Base-by-base conservation (phyloP, 345 rosid genomes). In the Murraya paniculata region DNA sequence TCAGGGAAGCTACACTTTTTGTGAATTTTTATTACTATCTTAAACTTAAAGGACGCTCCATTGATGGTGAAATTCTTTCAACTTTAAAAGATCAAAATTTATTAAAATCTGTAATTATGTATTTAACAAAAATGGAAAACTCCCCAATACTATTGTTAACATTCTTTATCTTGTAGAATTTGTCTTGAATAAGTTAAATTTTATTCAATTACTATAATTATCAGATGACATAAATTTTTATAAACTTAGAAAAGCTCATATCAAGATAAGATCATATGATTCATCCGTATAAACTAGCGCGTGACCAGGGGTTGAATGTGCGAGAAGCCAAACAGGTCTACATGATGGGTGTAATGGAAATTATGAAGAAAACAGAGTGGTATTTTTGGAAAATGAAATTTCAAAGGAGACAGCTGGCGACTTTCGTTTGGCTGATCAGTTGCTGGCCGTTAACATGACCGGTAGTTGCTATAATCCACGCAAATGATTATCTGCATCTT, bases 381-480 rank as follows among this genome's bases (percentile, higher is more conserved):
- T 31, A 38, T 33, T 72, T 30, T 35, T 24, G 41, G 60, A 28
- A 56, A 7, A 24, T 1, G 8, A 53, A 33, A 21, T 5, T 33
- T 9, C 25, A 61, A 41, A 19, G 56, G 8, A 11, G 38, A 48
- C 18, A 74, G 60, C 77, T 64, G 36, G 39, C 24, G 18, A 3
- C 3, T n/a, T 7, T 24, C 4, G 2, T n/a, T 14, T 35, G 24
- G 50, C 50, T 45, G 24, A 6, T 21, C 13, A 9, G 21, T 64
- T 19, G 71, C 28, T 33, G 78, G 61, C 33, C 24, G 71, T 64
- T 75, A 21, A 10, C 31, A 6, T 9, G 71, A 50, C 78, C 25
- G 64, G 71, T 64, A n/a, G 71, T 65, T 50, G 62, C 10, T 41
- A 48, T 73, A 21, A 18, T 73, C 68, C 68, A 60, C 68, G 39